Evolutionary conservation across 192 early-diverging fungal genomes (phyloP), one percentile per base, ranked within the genome.

Genomic region (Coemansia sp.): DNA sequence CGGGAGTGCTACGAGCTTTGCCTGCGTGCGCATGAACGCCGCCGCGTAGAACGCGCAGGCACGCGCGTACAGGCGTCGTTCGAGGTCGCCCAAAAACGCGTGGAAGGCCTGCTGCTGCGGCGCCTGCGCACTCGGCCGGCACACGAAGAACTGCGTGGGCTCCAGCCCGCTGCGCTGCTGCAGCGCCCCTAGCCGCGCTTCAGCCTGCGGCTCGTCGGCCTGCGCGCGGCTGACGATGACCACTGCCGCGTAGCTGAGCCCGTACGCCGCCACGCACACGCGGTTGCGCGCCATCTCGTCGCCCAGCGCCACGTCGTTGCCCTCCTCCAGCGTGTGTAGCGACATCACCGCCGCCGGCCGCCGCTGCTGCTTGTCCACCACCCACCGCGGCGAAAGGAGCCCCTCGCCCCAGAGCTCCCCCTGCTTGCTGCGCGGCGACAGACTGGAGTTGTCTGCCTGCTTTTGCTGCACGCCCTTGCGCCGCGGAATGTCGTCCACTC

Each of bases 201-300:
- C 70, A 4, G 45, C 50, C 41, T 14, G 46, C 0, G 62, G 17
- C 48, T 71, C 68, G 14, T 67, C 70, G 8, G 37, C 44, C 27
- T 34, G 53, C 6, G 68, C 69, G 4, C 79, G 64, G 45, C 41
- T 66, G 36, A 74, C 63, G 1, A 82, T 63, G 3, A 82, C 59
- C 11, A 82, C 75, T 1, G 68, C 74, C 17, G 66, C 66, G 51
- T 82, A 82, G 0, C 72, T 35, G 17, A 82, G 59, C 1, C 72
- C 75, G 24, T 34, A 68, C 1, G 79, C 48, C 6, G 79, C 75
- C 50, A 74, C 11, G 8, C 79, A 82, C 24, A 82, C 70, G 37
- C 79, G 75, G 50, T 73, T 77, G 66, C 79, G 79, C 59, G 79
- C 79, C 24, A 82, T 51, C 31, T 77, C 79, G 36, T 67, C 71